Evolutionary conservation across 2,329 filamentous ascomycete genomes (phyloP).

Genomic region (Beauveria australis): DNA sequence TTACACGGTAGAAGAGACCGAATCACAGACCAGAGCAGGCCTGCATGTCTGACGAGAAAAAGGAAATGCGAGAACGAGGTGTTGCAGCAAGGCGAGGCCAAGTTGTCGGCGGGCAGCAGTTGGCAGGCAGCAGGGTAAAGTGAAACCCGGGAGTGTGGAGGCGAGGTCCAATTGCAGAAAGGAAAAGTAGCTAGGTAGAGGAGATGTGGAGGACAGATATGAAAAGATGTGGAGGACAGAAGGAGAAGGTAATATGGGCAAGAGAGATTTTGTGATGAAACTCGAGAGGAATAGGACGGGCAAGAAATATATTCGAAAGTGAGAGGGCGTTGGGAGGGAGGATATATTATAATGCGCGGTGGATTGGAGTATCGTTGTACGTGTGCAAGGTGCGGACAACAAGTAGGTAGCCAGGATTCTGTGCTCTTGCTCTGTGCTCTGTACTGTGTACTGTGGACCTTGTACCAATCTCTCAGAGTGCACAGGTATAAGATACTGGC

Average conservation of each 20-base stretch:
- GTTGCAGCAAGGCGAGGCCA: neutral
- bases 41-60: slow-evolving; percentile 3
- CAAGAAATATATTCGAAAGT: neutral
- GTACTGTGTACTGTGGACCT: too few relatives aligned
- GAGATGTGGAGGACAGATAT: neutral
- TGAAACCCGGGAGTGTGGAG: neutral
- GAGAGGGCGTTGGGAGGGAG: neutral
- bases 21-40: neutral
- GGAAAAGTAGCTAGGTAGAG: neutral
- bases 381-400: neutral
- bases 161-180: neutral
- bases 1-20: neutral
- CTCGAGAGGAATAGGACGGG: neutral
- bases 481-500: too few relatives aligned
- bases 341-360: neutral
- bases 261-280: too few relatives aligned
- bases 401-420: too few relatives aligned
- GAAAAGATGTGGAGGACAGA: neutral
- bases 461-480: too few relatives aligned
- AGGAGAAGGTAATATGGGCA: too few relatives aligned
- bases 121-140: neutral
- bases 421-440: too few relatives aligned
- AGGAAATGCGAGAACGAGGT: neutral
- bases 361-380: neutral
- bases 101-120: neutral